A percentile compares a stretch with the other conserved stretches of the same genome.
Conservation (phyloP, 1,284 basidiomycete genomes). For the Ustilago lituana region DNA sequence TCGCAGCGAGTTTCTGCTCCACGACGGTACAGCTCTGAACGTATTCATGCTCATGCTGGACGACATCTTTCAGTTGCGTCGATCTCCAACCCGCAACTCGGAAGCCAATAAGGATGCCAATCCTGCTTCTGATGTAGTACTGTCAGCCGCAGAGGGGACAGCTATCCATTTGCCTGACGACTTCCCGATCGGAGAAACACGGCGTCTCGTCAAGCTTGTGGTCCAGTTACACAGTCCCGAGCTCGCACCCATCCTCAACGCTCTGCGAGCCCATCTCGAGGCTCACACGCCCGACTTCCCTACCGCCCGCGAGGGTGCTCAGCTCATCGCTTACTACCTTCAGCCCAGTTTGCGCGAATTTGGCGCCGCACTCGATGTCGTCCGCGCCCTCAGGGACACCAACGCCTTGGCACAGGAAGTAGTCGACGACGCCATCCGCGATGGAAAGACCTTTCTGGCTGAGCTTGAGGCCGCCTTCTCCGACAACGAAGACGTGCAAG, state of each 20-base stretch:
- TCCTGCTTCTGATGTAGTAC: background rate
- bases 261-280: conserved; percentile 29
- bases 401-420: conserved; percentile 29
- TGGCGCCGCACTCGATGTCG: conserved; percentile 32
- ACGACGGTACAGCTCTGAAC: conserved; percentile 25
- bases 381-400: conserved; percentile 34
- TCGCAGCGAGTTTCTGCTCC: conserved; percentile 17
- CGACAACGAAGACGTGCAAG: background rate
- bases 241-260: conserved; percentile 26
- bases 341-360: conserved; percentile 37
- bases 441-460: conserved; percentile 22
- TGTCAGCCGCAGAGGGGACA: background rate
- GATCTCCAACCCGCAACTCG: background rate
- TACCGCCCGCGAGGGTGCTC: conserved; percentile 32
- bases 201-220: conserved; percentile 24
- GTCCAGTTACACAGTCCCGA: conserved; percentile 22
- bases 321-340: conserved; percentile 36
- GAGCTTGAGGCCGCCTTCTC: conserved; percentile 8
- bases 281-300: conserved; percentile 30
- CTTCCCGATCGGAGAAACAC: conserved; percentile 36
- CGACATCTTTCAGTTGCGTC: conserved; percentile 28
- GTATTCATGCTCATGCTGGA: conserved; percentile 39
- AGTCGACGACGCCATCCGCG: conserved; percentile 27
- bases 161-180: conserved; percentile 9
- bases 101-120: background rate